Percentiles rank a stretch among this genome's conserved stretches.
These are phyloP conservation scores for Tulasnella sp. DNA, from an alignment of 768 basidiomycete species.

Conservation along the genomic window DNA sequence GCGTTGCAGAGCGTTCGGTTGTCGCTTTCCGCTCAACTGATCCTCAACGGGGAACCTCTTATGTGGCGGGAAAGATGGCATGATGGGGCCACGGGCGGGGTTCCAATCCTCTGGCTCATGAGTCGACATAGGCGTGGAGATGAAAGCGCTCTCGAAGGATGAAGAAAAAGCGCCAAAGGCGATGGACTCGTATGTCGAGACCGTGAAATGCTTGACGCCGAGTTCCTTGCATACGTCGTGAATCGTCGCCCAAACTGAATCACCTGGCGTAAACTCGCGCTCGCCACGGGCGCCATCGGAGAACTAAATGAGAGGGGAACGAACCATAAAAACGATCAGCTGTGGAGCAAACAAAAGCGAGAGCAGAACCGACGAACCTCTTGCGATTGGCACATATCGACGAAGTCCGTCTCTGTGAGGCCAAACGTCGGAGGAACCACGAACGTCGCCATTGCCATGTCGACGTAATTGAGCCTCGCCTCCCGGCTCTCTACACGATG, in stretches of 20 bases:
- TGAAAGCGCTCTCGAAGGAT: constrained; percentile 4
- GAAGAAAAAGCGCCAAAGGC: constrained; percentile 4
- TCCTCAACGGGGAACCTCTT: background rate
- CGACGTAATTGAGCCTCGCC: too few relatives aligned
- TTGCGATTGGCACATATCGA: background rate
- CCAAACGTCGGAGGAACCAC: too few relatives aligned
- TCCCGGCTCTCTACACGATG: too few relatives aligned
- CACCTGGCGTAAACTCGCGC: background rate
- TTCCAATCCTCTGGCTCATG: background rate
- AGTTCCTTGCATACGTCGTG: background rate
- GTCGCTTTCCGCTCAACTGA: background rate
- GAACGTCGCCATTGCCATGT: too few relatives aligned
- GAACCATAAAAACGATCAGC: background rate
- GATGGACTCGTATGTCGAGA: background rate
- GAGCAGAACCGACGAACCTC: background rate
- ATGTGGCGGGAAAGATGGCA: background rate
- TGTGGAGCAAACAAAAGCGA: background rate
- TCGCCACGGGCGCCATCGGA: constrained; percentile 10
- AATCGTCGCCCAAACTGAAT: constrained; percentile 1
- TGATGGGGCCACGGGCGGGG: background rate
- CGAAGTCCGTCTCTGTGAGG: background rate
- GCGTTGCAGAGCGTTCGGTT: constrained; percentile 5
- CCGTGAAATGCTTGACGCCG: constrained; percentile 1
- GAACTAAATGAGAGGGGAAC: constrained; percentile 4
- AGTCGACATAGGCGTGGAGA: background rate